Base-by-base conservation (phyloP, 768 basidiomycete genomes). In the Russula compacta region DNA sequence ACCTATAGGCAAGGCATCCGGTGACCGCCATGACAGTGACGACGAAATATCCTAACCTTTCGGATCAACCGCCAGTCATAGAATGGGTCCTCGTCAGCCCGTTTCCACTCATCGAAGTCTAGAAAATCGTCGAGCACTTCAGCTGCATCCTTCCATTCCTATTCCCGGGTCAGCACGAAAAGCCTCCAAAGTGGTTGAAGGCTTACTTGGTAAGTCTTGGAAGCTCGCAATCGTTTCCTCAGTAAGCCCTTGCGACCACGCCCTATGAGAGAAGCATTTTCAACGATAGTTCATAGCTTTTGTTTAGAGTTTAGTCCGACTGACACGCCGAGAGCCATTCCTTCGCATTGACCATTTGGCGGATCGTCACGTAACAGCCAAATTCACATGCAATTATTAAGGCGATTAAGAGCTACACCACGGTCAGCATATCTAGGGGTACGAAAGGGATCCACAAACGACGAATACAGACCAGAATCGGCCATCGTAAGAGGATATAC, bases 311-410 rank as follows among this genome's bases (percentile, higher is more conserved):
- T 32, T 32, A 4, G 48, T 21, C 1, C 11, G 44, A 71, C 77
- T 66, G 70, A 94, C 94, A 98, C 50, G 92, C 92, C 29, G 87
- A 83, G 47, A 95, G 71, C 83, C 86, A 98, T 74, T 99, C 95
- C 70, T 97, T 92, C 4, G 90, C 81, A 69, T 98, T 98, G 46
- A 99, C 97, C 17, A 95, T 69, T 71, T 99, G 95, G 15, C 95
- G 79, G 50, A 93, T 90, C 39, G 91, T 65, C 42, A 98, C 82
- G 68, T 99, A 99, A 32, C 88, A 71, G 14, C 89, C 79, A 71
- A 98, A 98, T 72, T 98, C 88, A 14, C 78, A 78, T 42, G 83
- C 79, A 58, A 98, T 97, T 72, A 97, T 82, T 6, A 85, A 56
- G 67, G 92, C 90, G 38, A 98, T 89, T 64, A 95, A 82, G 61